Percentiles rank a stretch among this genome's conserved stretches.
These are phyloP conservation scores for Boletus coccyginus DNA, from an alignment of 768 basidiomycete species.

Conservation along the genomic window DNA sequence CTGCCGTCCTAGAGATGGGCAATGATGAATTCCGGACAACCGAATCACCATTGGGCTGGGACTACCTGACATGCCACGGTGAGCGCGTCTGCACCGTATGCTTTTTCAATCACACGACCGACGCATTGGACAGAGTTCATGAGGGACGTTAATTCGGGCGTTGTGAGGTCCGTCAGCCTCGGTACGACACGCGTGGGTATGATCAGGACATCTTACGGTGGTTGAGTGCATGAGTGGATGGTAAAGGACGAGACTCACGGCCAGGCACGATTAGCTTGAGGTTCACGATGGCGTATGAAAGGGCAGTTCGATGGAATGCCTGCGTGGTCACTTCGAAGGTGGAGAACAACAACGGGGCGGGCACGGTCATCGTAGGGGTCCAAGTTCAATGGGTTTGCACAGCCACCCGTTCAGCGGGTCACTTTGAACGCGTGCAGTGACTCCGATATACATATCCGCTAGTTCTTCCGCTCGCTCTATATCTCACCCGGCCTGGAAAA, in stretches of 20 bases:
- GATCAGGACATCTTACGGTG: slow-evolving; percentile 56
- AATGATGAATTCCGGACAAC: slow-evolving; percentile 1
- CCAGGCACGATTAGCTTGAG: slow-evolving; percentile 93
- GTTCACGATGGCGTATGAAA: slow-evolving; percentile 88
- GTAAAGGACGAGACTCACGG: slow-evolving; percentile 54
- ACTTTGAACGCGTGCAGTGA: neutral
- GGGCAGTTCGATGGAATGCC: slow-evolving; percentile 64
- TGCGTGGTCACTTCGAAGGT: slow-evolving; percentile 78
- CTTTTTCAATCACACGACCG: slow-evolving; percentile 75
- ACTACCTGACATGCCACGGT: slow-evolving; percentile 88
- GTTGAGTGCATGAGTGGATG: neutral
- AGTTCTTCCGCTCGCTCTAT: neutral
- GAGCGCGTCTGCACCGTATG: slow-evolving; percentile 77
- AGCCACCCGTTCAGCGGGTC: slow-evolving; percentile 15
- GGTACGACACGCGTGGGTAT: slow-evolving; percentile 54
- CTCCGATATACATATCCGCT: slow-evolving; percentile 6
- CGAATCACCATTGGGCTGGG: neutral
- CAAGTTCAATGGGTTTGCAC: slow-evolving; percentile 6
- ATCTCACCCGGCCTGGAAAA: neutral
- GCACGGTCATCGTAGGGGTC: slow-evolving; percentile 6
- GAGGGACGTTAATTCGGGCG: slow-evolving; percentile 73
- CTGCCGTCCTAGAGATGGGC: slow-evolving; percentile 66
- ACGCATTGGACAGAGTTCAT: slow-evolving; percentile 80
- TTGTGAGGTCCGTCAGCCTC: slow-evolving; percentile 53
- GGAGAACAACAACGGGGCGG: slow-evolving; percentile 57